These are phyloP conservation scores for Monascus ruber DNA, from an alignment of 2,329 filamentous ascomycete genomes.

Conservation along the genomic window DNA sequence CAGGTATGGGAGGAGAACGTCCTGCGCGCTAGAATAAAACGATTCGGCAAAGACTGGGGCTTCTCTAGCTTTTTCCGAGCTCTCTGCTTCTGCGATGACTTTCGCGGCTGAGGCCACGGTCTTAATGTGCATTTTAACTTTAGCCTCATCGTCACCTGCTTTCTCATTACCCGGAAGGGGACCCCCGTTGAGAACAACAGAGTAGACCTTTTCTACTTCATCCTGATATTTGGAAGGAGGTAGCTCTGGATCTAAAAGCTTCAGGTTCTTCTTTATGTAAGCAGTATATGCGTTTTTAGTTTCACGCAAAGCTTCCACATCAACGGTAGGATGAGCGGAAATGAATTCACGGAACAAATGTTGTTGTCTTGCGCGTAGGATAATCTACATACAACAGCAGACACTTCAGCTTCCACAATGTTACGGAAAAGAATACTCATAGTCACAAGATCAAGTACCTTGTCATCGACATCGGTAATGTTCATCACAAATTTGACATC, in stretches of 20 bases:
- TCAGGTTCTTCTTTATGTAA: constrained; percentile 58
- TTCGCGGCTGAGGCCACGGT: constrained; percentile 45
- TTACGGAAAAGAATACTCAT: not conserved
- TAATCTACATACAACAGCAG: constrained; percentile 38
- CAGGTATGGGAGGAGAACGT: constrained; percentile 70
- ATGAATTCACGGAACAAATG: constrained; percentile 64
- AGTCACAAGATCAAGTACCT: constrained; percentile 33
- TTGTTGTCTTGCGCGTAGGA: constrained; percentile 59
- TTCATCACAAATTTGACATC: constrained; percentile 85
- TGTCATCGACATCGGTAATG: constrained; percentile 75
- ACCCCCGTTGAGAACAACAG: constrained; percentile 43
- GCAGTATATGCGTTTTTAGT: constrained; percentile 42
- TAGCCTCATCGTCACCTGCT: constrained; percentile 68
- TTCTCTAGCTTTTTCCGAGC: constrained; percentile 10
- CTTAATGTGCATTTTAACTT: constrained; percentile 79
- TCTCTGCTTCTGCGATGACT: constrained; percentile 32
- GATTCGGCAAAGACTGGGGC: constrained; percentile 22
- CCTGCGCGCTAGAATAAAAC: constrained; percentile 50
- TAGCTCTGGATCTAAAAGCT: constrained; percentile 35
- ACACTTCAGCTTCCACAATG: not conserved
- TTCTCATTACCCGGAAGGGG: constrained; percentile 42
- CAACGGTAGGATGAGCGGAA: constrained; percentile 33
- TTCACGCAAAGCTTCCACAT: constrained; percentile 37
- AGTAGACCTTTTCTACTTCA: constrained; percentile 41
- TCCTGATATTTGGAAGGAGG: constrained; percentile 37